Conservation (phyloP, 495 filamentous ascomycete species). For the Xylaria bambusicola region DNA sequence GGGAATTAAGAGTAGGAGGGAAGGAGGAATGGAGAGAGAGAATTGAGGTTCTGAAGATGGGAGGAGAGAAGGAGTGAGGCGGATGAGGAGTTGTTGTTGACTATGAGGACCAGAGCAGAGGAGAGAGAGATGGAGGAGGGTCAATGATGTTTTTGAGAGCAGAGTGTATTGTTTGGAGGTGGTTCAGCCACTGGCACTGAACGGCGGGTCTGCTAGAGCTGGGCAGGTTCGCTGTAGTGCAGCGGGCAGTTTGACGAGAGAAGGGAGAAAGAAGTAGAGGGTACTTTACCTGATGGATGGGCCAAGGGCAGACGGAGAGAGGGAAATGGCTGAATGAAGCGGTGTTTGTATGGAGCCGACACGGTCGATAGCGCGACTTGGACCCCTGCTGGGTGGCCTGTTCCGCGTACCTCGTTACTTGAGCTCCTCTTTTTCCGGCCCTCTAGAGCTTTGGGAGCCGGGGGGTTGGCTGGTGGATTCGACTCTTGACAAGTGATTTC, state of each 20-base stretch:
- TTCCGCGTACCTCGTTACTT: constrained; percentile 16
- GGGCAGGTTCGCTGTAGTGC: neutral
- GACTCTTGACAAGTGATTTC: neutral
- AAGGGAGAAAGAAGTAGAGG: constrained; percentile 5
- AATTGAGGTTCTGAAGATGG: constrained; percentile 23
- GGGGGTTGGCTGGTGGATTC: neutral
- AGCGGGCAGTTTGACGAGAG: neutral
- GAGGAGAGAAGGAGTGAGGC: constrained; percentile 20
- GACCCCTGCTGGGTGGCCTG: constrained; percentile 1
- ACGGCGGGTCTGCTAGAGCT: constrained; percentile 11
- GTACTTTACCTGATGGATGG: constrained; percentile 16
- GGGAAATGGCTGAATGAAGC: no score
- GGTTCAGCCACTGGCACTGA: constrained; percentile 18
- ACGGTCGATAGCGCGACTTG: constrained; percentile 20
- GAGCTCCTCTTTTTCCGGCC: neutral
- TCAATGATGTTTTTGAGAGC: constrained; percentile 33
- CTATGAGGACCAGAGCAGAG: constrained; percentile 11
- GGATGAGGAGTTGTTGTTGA: constrained; percentile 18
- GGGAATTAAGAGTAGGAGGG: constrained; percentile 1
- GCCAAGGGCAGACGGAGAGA: no score
- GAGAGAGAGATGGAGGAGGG: constrained; percentile 24
- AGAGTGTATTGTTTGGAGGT: constrained; percentile 30
- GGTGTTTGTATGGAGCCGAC: constrained; percentile 17
- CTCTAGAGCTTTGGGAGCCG: neutral
- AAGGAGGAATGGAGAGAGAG: constrained; percentile 33